Percentiles rank a stretch among this genome's conserved stretches.
Conservation (phyloP, 2,329 filamentous ascomycete genomes). For the Botrytis fragariae region DNA sequence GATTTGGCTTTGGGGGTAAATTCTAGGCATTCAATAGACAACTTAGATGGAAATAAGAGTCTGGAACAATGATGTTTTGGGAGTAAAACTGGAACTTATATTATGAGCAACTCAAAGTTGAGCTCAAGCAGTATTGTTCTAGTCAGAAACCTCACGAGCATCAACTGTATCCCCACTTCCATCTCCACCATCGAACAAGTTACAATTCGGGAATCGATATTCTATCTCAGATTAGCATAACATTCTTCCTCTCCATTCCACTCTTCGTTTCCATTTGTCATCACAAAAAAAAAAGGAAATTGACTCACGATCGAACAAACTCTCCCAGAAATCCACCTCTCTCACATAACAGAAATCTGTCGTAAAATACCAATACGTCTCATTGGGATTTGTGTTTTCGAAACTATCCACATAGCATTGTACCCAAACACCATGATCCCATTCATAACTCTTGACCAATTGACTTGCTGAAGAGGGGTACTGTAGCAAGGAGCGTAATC, state of each 20-base stretch:
- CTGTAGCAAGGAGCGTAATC: constrained; percentile 26
- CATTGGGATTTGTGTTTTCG: constrained; percentile 5
- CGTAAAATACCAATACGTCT: constrained; percentile 27
- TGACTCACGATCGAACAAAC: constrained; percentile 27
- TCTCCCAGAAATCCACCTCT: constrained; percentile 27
- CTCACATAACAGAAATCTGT: constrained; percentile 31
- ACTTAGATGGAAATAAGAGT: background rate
- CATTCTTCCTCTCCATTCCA: fast-evolving
- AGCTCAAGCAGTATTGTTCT: background rate
- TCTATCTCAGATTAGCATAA: background rate
- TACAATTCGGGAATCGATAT: constrained; percentile 11
- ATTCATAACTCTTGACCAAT: constrained; percentile 13
- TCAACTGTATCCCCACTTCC: background rate
- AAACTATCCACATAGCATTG: constrained; percentile 4
- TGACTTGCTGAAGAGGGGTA: background rate
- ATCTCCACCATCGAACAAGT: background rate
- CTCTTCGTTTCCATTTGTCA: background rate
- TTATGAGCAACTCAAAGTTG: background rate
- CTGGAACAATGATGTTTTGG: background rate
- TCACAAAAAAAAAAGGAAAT: background rate
- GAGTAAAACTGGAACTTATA: background rate
- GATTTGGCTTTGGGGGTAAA: background rate
- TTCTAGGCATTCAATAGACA: background rate
- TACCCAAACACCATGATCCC: constrained; percentile 13
- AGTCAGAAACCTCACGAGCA: background rate